Base-by-base conservation (phyloP, 116 monocot species). In the Dioscorea cayenensis region DNA sequence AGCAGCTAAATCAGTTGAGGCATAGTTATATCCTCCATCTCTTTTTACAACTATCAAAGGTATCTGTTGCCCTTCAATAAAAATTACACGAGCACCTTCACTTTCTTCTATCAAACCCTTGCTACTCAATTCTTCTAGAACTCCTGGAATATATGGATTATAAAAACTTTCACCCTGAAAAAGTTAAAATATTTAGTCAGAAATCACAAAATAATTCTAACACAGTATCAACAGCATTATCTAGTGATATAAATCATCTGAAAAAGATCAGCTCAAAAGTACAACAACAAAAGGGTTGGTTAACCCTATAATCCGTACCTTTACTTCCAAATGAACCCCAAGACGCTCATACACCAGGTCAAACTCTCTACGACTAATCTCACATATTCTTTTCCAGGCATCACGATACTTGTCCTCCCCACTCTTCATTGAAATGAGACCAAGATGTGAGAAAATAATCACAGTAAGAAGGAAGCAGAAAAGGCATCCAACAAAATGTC, bases 81-180 rank as follows among this genome's bases (percentile, higher is more conserved):
- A 86, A 72, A 99, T 90, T 17, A 99, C 99, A 28, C 68, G 81
- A 48, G 96, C 96, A 72, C 96, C 96, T 6, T 97, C 71, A 72
- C 90, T 97, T 84, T 97, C 96, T 75, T 90, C 73, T 69, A 97
- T 71, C 48, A 97, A 71, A 8, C 81, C 86, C 70, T 88, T 84
- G 1, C 72, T 71, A 49, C 63, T 72, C 11, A 97, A 66, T 71
- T 92, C 88, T 49, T 88, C 73, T 50, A 97, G 68, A 49, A 83
- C 88, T 49, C 68, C 69, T 69, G 84, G 80, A 71, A 97, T 97
- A 73, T 79, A 86, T 14, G 90, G 90, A 74, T 88, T 92, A 70
- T 97, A 97, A 79, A 88, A 97, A 72, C 96, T 97, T 72, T 97
- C 96, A 32, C 96, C 96, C 92, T 97, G 70, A 51, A 1, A 89